Base-by-base conservation (phyloP, 73 alveolate species). In the Breviolum minutum region DNA sequence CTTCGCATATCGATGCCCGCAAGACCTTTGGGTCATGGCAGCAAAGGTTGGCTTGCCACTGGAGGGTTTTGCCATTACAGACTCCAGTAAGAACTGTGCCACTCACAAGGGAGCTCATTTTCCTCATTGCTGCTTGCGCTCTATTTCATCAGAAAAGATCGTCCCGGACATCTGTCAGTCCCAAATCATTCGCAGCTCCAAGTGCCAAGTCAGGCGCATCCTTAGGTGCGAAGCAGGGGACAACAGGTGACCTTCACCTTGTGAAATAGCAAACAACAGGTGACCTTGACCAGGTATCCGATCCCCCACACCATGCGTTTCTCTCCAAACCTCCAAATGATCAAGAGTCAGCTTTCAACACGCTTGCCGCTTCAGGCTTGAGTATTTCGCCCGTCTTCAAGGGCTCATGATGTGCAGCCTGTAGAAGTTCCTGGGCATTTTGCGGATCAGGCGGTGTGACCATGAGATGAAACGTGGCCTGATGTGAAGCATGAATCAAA, bases 201-300 rank as follows among this genome's bases (percentile, higher is more conserved):
- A 91, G 22, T 22, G 98, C 89, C 73, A 92, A 81, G 74, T 92
- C 98, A 14, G 98, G 98, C 64, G 98, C 98, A 17, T 92, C 98
- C 98, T 92, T 7, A 27, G 32, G 32, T 29, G 63, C 29, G 24
- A 27, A 27, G 63, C 63, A n/a, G 82, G 54, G 54, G 54, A 40
- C 54, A 40, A 40, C 54, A 40, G 54, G 54, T 40, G 54, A 40
- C 54, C 54, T 40, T 40, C 54, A 40, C 54, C 54, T 3, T 0
- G 54, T 40, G 54, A 40, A 40, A 40, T 40, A 40, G 54, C 54
- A 40, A 40, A 40, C 54, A 40, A 40, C 54, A 40, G 54, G 54
- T 40, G 54, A 40, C 54, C 54, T 40, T 40, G 5, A 40, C 54
- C 54, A 40, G 54, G 54, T 40, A 40, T 40, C 54, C 54, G 5